Percentiles rank a stretch among this genome's conserved stretches.
These are phyloP conservation scores for Phytophthora chlamydospora DNA, from an alignment of 352 stramenopile species.

Conservation along the genomic window DNA sequence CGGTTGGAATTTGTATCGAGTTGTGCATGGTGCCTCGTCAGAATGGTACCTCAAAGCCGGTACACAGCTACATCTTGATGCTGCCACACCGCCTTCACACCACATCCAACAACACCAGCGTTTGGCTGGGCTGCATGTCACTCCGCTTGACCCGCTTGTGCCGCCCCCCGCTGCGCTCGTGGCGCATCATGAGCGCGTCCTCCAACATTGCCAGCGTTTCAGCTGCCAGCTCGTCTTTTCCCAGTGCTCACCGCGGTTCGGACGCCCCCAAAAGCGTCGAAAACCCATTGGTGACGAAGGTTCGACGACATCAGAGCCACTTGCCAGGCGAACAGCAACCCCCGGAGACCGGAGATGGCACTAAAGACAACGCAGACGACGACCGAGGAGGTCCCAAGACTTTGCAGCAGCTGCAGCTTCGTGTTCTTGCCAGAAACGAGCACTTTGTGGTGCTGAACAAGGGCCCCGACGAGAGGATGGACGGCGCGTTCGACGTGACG, in stretches of 20 bases:
- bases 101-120: conserved; percentile 12
- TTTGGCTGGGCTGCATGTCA: conserved; percentile 27
- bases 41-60: not conserved
- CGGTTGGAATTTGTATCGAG: too few relatives aligned
- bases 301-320: conserved; percentile 60
- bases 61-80: conserved; percentile 5
- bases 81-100: conserved; percentile 16
- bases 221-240: conserved; percentile 5
- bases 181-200: conserved; percentile 17
- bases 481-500: conserved; percentile 88
- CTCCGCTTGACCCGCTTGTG: conserved; percentile 20
- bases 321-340: conserved; percentile 34
- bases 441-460: conserved; percentile 86
- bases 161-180: conserved; percentile 10
- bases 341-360: not conserved
- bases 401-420: conserved; percentile 61
- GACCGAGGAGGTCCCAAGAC: conserved; percentile 60
- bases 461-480: conserved; percentile 80
- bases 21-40: not conserved
- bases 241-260: not conserved
- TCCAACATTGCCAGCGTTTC: conserved; percentile 9
- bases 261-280: conserved; percentile 5
- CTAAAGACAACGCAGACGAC: conserved; percentile 9
- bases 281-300: conserved; percentile 21
- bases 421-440: conserved; percentile 49